A percentile compares a stretch with the other conserved stretches of the same genome.
Conservation (phyloP, 1,284 basidiomycete genomes). For the Ustilago loliicola region DNA sequence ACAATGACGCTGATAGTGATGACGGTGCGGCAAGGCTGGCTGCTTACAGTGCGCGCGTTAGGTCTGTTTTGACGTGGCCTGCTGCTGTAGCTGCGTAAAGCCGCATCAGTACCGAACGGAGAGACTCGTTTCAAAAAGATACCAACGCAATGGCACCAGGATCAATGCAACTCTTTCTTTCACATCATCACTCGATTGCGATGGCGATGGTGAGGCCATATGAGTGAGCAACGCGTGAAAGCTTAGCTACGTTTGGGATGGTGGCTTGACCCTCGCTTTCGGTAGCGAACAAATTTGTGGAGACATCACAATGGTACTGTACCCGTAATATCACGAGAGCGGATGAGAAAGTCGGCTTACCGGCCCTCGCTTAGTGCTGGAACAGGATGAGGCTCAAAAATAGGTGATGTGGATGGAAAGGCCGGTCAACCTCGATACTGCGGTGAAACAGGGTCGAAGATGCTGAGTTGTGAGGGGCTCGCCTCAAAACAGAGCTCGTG, state of each 20-base stretch:
- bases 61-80: constrained; percentile 10
- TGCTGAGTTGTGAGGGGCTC: neutral
- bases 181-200: neutral
- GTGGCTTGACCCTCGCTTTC: constrained; percentile 9
- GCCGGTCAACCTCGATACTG: neutral
- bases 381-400: no score
- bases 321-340: no score
- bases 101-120: neutral
- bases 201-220: neutral
- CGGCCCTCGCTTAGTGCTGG: neutral
- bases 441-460: neutral
- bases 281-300: neutral
- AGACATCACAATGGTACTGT: neutral
- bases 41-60: constrained; percentile 13
- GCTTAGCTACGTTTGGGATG: constrained; percentile 3
- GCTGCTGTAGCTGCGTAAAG: constrained; percentile 13
- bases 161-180: neutral
- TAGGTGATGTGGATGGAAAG: no score
- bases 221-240: neutral
- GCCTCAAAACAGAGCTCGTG: neutral
- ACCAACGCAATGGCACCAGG: neutral
- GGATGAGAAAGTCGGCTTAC: neutral
- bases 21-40: constrained; percentile 6
- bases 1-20: neutral
- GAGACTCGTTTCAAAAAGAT: neutral